These are phyloP conservation scores for Melanomma pulvis-pyrius DNA, from an alignment of 495 filamentous ascomycete genomes.

Conservation along the genomic window DNA sequence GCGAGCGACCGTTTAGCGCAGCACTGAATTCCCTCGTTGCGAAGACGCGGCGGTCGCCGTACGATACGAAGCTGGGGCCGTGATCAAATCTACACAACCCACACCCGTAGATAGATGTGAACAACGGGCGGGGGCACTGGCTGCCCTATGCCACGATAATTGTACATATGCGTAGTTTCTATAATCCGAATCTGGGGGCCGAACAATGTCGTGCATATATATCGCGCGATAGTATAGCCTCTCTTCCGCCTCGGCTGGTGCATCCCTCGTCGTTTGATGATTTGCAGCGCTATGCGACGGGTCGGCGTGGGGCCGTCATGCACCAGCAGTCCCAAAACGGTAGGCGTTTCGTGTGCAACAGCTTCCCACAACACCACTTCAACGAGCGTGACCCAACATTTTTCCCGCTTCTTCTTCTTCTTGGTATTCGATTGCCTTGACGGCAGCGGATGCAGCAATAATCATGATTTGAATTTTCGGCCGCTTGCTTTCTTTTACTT, in stretches of 20 bases:
- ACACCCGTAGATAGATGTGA: too few relatives aligned
- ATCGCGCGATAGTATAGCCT: too few relatives aligned
- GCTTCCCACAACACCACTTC: background rate
- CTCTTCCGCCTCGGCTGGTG: background rate
- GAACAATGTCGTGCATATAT: background rate
- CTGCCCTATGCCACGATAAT: background rate
- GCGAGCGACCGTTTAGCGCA: background rate
- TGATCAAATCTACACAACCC: background rate
- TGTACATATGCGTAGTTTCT: background rate
- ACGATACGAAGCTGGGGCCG: background rate
- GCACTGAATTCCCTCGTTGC: conserved; percentile 10
- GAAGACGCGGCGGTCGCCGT: conserved; percentile 3
- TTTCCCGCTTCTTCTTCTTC: background rate
- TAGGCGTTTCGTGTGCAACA: background rate
- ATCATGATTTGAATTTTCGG: background rate
- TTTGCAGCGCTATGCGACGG: background rate
- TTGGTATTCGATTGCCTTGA: background rate
- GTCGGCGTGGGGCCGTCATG: background rate
- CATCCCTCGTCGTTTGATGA: background rate
- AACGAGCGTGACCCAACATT: background rate
- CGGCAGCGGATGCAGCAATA: background rate
- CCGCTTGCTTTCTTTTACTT: background rate
- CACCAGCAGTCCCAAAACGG: background rate
- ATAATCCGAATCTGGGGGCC: background rate
- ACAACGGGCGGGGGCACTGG: background rate